phyloP scores from a whole-genome alignment of 2,329 filamentous ascomycete species.

The Colletotrichum simmondsii region DNA sequence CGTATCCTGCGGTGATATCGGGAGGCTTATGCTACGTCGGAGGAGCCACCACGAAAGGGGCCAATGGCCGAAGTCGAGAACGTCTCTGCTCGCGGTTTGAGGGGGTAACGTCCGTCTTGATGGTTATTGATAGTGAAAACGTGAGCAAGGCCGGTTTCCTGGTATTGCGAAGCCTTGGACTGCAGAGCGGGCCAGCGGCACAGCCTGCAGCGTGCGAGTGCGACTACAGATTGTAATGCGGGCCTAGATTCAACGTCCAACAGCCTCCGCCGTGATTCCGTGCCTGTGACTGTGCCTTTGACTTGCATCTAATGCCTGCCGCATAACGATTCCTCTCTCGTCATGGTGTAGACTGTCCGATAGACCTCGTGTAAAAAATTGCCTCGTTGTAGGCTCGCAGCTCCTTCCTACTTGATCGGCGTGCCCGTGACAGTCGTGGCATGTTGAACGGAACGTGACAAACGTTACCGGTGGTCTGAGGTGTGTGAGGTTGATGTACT shows the following conservation, averaged over 20 bases:
- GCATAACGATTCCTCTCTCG: background rate
- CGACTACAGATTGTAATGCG: conserved; percentile 1
- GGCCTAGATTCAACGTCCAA: conserved; percentile 16
- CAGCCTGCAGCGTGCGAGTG: conserved; percentile 12
- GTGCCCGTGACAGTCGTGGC: background rate
- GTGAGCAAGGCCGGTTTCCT: background rate
- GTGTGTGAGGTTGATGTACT: background rate
- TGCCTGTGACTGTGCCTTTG: conserved; percentile 18
- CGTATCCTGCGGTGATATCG: conserved; percentile 27
- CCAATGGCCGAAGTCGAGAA: conserved; percentile 19
- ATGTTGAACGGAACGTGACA: conserved; percentile 3
- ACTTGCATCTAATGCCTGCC: conserved; percentile 8
- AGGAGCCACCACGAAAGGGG: conserved; percentile 14
- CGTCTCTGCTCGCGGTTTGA: background rate
- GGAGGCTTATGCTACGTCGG: conserved; percentile 5
- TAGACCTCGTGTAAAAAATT: background rate
- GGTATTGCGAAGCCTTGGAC: conserved; percentile 1
- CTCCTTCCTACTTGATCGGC: conserved; percentile 16
- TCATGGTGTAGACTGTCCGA: background rate
- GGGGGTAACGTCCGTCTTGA: background rate
- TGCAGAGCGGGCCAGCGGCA: conserved; percentile 3
- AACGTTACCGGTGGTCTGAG: conserved; percentile 1
- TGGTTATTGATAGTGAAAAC: conserved; percentile 12
- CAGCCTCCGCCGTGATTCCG: conserved; percentile 6
- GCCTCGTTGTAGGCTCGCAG: conserved; percentile 1